Evolutionary conservation across 768 basidiomycete species (phyloP), one percentile per base, ranked within the genome.

Genomic region (Hygrocybe punicea): DNA sequence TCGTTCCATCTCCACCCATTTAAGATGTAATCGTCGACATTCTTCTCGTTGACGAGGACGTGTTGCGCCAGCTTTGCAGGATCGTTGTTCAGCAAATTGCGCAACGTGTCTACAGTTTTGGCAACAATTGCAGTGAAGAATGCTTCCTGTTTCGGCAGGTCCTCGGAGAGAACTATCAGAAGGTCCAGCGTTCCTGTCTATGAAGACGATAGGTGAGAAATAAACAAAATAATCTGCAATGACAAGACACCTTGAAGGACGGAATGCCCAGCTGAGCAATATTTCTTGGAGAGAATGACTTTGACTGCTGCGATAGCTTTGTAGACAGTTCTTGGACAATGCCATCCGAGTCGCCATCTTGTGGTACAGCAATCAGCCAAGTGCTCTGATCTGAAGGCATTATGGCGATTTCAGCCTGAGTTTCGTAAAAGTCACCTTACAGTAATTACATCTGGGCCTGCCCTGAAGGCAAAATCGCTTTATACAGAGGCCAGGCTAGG

Each of bases 351-450:
- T 97, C 92, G 17, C 91, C 91, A 70, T 93, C 86, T 61, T 86
- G 82, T 11, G 95, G 95, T 2, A 91, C 84, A 42, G 93, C 80
- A 59, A 97, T 79, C 62, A 98, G 76, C 95, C 95, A 98, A 63
- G 93, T 95, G 61, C 90, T 89, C 71, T 95, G 87, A 78, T 97
- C 94, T 68, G 93, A 95, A 57, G 94, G 94, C 94, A 97, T 97
- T 48, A 51, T 62, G 39, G 63, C 6, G 13, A 56, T 46, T 17
- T 9, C 11, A 21, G 21, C 21, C 11, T 21, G 44, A n/a, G n/a
- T n/a, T n/a, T n/a, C n/a, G n/a, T n/a, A n/a, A n/a, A n/a, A n/a
- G n/a, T n/a, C n/a, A n/a, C n/a, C n/a, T n/a, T n/a, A n/a, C n/a
- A n/a, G n/a, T n/a, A n/a, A n/a, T n/a, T n/a, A n/a, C n/a, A 29